These are phyloP conservation scores for Acanthamoeba sp. DNA, from an alignment of 208 protist genomes.

Conservation along the genomic window DNA sequence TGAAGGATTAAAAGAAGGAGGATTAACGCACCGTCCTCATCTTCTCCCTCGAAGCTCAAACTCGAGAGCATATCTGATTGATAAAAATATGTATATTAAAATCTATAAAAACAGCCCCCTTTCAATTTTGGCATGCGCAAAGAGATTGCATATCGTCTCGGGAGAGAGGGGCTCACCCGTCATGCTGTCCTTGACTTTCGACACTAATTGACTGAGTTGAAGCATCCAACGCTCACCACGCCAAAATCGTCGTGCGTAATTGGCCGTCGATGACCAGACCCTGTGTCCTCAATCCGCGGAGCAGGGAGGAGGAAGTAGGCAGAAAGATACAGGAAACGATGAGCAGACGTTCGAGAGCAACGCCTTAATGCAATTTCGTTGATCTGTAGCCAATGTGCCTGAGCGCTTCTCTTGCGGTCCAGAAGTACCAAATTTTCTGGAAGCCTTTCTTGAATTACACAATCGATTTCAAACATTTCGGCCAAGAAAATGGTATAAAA, in stretches of 20 bases:
- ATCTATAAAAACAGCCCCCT: too few species aligned
- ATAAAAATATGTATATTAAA: background rate
- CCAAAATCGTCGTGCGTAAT: slow-evolving; percentile 8
- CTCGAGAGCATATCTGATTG: slow-evolving; percentile 27
- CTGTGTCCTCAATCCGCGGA: background rate
- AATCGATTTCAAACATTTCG: too few species aligned
- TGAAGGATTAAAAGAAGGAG: background rate
- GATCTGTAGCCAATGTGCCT: too few species aligned
- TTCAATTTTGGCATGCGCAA: too few species aligned
- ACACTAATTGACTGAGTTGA: slow-evolving; percentile 53
- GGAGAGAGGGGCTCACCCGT: background rate
- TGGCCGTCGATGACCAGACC: background rate
- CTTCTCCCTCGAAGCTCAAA: slow-evolving; percentile 27
- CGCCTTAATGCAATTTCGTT: too few species aligned
- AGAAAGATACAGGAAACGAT: background rate
- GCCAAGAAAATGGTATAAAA: too few species aligned
- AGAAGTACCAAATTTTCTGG: too few species aligned
- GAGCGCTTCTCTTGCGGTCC: too few species aligned
- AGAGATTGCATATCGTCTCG: background rate
- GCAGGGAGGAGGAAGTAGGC: background rate
- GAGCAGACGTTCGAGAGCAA: too few species aligned
- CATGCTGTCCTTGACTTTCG: slow-evolving; percentile 64
- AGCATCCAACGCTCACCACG: slow-evolving; percentile 4
- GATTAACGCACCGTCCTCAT: background rate
- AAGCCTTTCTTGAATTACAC: too few species aligned